These are phyloP conservation scores for Diddensiella santjacobensis DNA, from an alignment of 805 yeast genomes.

Conservation along the genomic window DNA sequence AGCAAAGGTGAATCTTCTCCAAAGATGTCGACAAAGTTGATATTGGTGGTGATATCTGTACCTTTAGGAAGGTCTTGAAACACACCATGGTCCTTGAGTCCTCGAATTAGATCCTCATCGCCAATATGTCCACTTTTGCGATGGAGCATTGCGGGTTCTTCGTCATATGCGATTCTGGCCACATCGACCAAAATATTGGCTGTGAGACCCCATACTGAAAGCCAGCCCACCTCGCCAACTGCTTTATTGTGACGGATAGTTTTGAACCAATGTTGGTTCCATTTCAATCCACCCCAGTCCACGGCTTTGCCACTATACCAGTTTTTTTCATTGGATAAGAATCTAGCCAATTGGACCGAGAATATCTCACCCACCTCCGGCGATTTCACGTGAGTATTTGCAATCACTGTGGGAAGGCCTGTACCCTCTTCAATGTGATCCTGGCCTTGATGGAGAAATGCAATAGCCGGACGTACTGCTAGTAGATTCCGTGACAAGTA, in stretches of 20 bases:
- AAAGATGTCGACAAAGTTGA: slow-evolving; percentile 22
- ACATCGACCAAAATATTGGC: slow-evolving; percentile 39
- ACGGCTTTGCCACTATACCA: slow-evolving; percentile 25
- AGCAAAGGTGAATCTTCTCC: slow-evolving; percentile 23
- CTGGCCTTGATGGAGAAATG: slow-evolving; percentile 13
- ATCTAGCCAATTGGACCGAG: slow-evolving; percentile 24
- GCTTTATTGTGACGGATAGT: slow-evolving; percentile 25
- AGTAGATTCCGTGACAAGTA: slow-evolving; percentile 77
- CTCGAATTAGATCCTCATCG: slow-evolving; percentile 29
- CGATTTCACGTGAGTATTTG: slow-evolving; percentile 10
- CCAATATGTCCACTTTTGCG: slow-evolving; percentile 27
- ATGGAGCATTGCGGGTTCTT: slow-evolving; percentile 34
- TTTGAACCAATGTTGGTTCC: slow-evolving; percentile 34
- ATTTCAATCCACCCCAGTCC: slow-evolving; percentile 34
- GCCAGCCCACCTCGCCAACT: slow-evolving; percentile 31
- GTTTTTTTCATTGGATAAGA: slow-evolving; percentile 23
- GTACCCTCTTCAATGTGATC: slow-evolving; percentile 8
- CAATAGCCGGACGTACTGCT: slow-evolving; percentile 73
- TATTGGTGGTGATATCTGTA: slow-evolving; percentile 18
- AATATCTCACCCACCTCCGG: slow-evolving; percentile 35
- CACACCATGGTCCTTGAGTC: slow-evolving; percentile 21
- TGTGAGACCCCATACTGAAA: slow-evolving; percentile 41
- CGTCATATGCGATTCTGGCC: slow-evolving; percentile 34
- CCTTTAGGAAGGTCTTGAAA: slow-evolving; percentile 20
- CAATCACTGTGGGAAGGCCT: slow-evolving; percentile 22